Evolutionary conservation across 441 rosid species (phyloP), one percentile per base, ranked within the genome.

Genomic region (Corymbia citriodora): DNA sequence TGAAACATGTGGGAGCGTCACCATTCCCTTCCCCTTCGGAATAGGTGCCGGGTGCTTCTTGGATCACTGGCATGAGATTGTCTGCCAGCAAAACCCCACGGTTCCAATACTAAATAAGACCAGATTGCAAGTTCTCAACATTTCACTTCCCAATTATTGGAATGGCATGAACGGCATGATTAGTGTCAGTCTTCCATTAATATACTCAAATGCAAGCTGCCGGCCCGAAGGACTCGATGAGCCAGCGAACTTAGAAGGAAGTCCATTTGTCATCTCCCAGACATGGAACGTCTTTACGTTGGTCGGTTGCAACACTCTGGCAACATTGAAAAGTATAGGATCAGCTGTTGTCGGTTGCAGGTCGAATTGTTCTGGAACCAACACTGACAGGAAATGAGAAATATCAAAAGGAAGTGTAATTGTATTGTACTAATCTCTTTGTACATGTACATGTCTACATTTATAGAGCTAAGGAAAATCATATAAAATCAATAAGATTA

Each of bases 71-170:
- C 8, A 63, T 2, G 36, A 63, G 19, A 63, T 29, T 9, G 33
- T 0, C 70, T 7, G 2, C 33, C 2, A 13, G 36, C 55, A 29
- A 15, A 63, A 29, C 72, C 14, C n/a, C 72, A n/a, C 2, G 10
- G 72, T 14, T 29, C 18, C 72, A 9, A 63, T 7, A 63, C 55
- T 53, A 53, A 5, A 53, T 53, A 53, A 15, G 55, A 53, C 16
- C 16, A 18, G 18, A 15, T 53, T 53, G 55, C 7, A 1, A 53
- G 55, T 53, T 15, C 55, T 53, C 55, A 5, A 6, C 55, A 54
- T 17, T 54, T 54, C 8, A 54, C 19, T 54, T 2, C 55, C 55
- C 12, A 0, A 4, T 10, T 0, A 0, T 23, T 1, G 6, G 25
- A 3, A 1, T 2, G 2, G 8, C 8, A 6, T 59, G 29, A 0